Conservation (phyloP, 768 basidiomycete species). For the Suillus discolor region DNA sequence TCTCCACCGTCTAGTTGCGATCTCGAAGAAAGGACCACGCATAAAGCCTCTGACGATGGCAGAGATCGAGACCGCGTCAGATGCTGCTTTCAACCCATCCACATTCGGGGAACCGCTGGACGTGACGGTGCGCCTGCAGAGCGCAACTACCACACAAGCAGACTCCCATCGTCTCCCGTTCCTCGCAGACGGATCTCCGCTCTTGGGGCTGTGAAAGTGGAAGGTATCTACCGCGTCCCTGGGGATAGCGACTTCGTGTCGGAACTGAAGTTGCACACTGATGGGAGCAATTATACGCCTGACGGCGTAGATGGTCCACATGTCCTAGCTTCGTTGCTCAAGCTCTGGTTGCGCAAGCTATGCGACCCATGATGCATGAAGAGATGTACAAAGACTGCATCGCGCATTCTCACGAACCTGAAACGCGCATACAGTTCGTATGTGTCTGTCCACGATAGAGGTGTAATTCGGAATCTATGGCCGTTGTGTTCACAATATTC, state of each 20-base stretch:
- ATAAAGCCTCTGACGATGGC: conserved; percentile 79
- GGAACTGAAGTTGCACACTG: conserved; percentile 86
- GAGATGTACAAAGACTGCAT: conserved; percentile 93
- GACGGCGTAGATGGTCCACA: conserved; percentile 91
- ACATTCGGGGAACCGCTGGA: conserved; percentile 91
- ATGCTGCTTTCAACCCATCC: conserved; percentile 93
- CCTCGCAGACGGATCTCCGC: conserved; percentile 92
- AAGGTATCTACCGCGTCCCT: conserved; percentile 92
- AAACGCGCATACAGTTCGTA: conserved; percentile 68
- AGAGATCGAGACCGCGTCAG: conserved; percentile 94
- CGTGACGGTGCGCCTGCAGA: conserved; percentile 78
- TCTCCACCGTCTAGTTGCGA: conserved; percentile 67
- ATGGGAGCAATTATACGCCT: conserved; percentile 87
- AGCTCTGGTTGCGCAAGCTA: conserved; percentile 92
- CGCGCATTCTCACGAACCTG: conserved; percentile 61
- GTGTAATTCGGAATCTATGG: conserved; percentile 84
- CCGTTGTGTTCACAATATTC: no score
- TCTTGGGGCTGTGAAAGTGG: conserved; percentile 78
- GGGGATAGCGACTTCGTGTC: conserved; percentile 90
- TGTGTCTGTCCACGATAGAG: conserved; percentile 72
- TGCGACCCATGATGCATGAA: conserved; percentile 89
- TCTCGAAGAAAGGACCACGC: conserved; percentile 83
- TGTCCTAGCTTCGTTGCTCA: conserved; percentile 85
- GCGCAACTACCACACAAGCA: conserved; percentile 79
- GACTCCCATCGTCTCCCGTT: conserved; percentile 91